A percentile compares a stretch with the other conserved stretches of the same genome.
These are phyloP conservation scores for Mycena maculata DNA, from an alignment of 768 basidiomycete genomes.

Conservation along the genomic window DNA sequence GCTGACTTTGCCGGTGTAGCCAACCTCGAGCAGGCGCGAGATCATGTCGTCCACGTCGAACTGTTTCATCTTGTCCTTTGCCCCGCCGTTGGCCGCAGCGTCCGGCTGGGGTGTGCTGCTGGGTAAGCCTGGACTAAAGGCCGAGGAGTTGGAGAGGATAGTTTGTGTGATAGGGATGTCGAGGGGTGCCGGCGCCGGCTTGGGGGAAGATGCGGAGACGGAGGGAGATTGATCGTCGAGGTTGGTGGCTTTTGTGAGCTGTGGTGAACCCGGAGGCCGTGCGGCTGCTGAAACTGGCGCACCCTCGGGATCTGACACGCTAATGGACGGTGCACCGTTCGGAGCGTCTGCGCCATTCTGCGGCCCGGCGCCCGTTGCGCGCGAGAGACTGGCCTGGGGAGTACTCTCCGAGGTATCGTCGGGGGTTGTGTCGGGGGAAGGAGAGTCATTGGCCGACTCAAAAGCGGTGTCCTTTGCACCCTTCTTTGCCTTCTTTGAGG, in stretches of 20 bases:
- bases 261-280: conserved; percentile 51
- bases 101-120: conserved; percentile 55
- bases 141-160: conserved; percentile 80
- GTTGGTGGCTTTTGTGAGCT: conserved; percentile 45
- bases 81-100: conserved; percentile 54
- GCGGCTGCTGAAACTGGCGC: conserved; percentile 41
- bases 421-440: conserved; percentile 52
- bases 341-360: conserved; percentile 53
- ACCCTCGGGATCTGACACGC: conserved; percentile 57
- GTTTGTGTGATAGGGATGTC: conserved; percentile 87
- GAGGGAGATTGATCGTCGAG: conserved; percentile 49
- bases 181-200: conserved; percentile 62
- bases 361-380: conserved; percentile 52
- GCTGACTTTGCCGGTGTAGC: conserved; percentile 97
- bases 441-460: conserved; percentile 53
- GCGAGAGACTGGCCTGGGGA: conserved; percentile 58
- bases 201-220: conserved; percentile 54
- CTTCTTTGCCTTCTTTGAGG: conserved; percentile 85
- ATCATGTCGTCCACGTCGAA: conserved; percentile 99
- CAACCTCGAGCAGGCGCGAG: conserved; percentile 92
- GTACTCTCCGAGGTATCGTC: conserved; percentile 55
- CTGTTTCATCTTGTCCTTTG: conserved; percentile 72
- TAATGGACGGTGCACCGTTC: conserved; percentile 60
- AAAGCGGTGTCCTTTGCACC: conserved; percentile 75
- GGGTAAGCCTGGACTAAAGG: conserved; percentile 65